These are phyloP conservation scores for Talaromyces sp. DNA, from an alignment of 2,329 filamentous ascomycete species.

Conservation along the genomic window DNA sequence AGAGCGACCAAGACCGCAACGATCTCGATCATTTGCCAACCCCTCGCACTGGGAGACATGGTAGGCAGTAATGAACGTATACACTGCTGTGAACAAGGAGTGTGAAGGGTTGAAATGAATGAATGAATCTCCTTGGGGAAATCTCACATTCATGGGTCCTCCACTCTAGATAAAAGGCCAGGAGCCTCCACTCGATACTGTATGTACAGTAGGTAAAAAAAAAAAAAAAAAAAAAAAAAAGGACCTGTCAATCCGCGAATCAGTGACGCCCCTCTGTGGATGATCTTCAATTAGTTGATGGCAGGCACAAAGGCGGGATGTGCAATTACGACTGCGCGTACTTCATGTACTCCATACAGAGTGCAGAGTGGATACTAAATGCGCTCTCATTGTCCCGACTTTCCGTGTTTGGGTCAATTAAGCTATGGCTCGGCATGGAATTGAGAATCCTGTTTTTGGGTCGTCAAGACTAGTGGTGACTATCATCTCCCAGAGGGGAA, in stretches of 20 bases:
- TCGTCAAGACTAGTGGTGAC: conserved; percentile 9
- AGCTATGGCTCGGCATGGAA: conserved; percentile 4
- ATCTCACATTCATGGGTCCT: neutral
- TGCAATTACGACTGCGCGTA: conserved; percentile 3
- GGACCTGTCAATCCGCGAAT: neutral
- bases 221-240: neutral
- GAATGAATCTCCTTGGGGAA: conserved; percentile 15
- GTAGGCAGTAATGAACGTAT: conserved; percentile 7
- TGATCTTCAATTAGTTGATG: conserved; percentile 5
- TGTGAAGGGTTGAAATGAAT: conserved; percentile 6
- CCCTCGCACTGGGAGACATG: conserved; percentile 32
- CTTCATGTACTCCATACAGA: too few species aligned
- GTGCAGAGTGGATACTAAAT: conserved; percentile 11
- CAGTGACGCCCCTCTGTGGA: neutral
- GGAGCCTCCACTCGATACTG: too few species aligned
- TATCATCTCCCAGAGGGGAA: conserved; percentile 15
- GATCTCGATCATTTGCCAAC: conserved; percentile 33
- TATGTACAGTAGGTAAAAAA: too few species aligned
- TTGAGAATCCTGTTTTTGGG: conserved; percentile 3
- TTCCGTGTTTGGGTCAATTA: conserved; percentile 8
- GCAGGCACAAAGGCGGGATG: neutral
- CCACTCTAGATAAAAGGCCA: conserved; percentile 10
- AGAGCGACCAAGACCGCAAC: conserved; percentile 34
- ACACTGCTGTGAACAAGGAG: conserved; percentile 9
- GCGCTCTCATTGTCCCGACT: neutral